phyloP scores from a whole-genome alignment of 2,329 filamentous ascomycete genomes.

The Balansia obtecta region DNA sequence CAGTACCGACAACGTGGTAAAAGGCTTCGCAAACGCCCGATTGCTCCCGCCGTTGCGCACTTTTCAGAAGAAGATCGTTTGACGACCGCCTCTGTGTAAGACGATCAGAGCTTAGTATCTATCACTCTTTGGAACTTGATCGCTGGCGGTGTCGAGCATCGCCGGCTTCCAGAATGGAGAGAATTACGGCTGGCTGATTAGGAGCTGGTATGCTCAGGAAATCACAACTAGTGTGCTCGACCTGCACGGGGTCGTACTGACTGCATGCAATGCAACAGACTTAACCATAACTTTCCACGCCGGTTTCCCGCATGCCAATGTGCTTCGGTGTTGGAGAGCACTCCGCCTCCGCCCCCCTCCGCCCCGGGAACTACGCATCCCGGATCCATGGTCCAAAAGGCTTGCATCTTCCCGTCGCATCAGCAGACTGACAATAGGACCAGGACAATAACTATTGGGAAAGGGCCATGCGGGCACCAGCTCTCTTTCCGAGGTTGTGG shows the following conservation, averaged over 20 bases:
- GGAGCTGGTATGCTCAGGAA: not conserved
- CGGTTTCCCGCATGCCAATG: not conserved
- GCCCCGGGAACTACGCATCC: not conserved
- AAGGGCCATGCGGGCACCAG: not conserved
- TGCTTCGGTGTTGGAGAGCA: not conserved
- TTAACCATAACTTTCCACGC: not conserved
- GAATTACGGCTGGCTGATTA: not conserved
- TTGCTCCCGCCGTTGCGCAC: not conserved
- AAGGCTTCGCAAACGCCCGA: slow-evolving; percentile 1
- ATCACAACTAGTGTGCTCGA: not conserved
- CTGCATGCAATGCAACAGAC: too few species aligned
- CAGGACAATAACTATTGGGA: not conserved
- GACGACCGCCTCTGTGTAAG: not conserved
- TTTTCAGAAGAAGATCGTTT: not conserved
- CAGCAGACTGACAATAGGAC: not conserved
- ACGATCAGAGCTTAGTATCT: not conserved
- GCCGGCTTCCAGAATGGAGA: too few species aligned
- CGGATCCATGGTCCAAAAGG: not conserved
- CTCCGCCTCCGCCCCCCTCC: not conserved
- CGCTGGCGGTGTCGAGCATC: too few species aligned
- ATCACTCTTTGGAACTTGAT: not conserved
- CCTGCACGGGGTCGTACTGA: too few species aligned
- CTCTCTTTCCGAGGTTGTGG: not conserved
- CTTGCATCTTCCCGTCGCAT: not conserved
- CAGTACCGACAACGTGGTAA: slow-evolving; percentile 1